A percentile compares a stretch with the other conserved stretches of the same genome.
phyloP scores from a whole-genome alignment of 495 filamentous ascomycete genomes.

The Aspergillus indologenus region DNA sequence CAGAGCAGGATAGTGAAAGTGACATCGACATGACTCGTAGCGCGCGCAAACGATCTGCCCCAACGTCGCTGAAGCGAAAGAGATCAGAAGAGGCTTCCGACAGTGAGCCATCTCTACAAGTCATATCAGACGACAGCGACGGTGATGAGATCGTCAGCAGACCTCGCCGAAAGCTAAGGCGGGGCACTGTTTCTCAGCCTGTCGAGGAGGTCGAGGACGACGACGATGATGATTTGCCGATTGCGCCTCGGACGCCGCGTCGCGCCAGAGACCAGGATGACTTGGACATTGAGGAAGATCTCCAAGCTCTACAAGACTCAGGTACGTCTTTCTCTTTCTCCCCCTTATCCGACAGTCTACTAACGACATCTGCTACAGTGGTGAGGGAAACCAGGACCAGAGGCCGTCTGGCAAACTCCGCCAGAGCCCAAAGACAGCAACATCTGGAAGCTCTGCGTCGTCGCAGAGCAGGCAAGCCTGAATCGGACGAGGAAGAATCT shows the following conservation, averaged over 20 bases:
- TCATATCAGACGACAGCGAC: constrained; percentile 23
- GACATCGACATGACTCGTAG: constrained; percentile 20
- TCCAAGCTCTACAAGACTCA: constrained; percentile 46
- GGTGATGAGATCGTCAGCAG: constrained; percentile 24
- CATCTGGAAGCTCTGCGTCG: constrained; percentile 54
- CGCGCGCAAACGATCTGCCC: constrained; percentile 13
- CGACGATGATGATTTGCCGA: constrained; percentile 15
- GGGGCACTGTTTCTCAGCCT: constrained; percentile 19
- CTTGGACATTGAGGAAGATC: constrained; percentile 44
- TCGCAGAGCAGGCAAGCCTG: constrained; percentile 54
- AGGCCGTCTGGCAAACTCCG: constrained; percentile 35
- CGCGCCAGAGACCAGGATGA: constrained; percentile 27
- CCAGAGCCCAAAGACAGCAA: constrained; percentile 42
- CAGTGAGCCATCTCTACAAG: background rate
- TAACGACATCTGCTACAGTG: constrained; percentile 22
- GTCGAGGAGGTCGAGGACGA: constrained; percentile 23
- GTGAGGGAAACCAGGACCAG: constrained; percentile 43
- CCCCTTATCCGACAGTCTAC: background rate
- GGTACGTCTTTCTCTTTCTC: constrained; percentile 19
- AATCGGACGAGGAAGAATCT: constrained; percentile 19
- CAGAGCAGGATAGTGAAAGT: constrained; percentile 17
- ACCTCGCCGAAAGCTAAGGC: constrained; percentile 34
- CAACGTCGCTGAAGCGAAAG: constrained; percentile 18
- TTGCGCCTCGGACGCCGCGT: constrained; percentile 25
- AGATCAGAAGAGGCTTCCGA: constrained; percentile 9